phyloP scores from a whole-genome alignment of 176 grass and related monocot species.

The Guadua angustifolia region DNA sequence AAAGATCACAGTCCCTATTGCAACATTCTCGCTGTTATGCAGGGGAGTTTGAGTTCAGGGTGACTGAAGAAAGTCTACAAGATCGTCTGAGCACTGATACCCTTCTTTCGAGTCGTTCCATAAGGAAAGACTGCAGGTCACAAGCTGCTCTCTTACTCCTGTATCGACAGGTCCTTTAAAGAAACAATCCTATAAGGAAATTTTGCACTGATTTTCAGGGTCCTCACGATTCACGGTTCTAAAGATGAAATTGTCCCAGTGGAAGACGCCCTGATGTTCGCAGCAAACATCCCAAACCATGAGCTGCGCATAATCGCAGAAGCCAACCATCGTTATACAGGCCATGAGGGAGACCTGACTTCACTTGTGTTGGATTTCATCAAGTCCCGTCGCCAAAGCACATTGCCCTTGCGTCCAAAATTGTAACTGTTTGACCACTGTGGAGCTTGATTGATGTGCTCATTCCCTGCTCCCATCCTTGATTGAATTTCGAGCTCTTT shows the following conservation, averaged over 20 bases:
- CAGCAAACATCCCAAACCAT: constrained; percentile 68
- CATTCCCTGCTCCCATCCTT: not conserved
- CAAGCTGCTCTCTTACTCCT: constrained; percentile 33
- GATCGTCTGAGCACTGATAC: constrained; percentile 82
- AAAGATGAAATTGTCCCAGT: constrained; percentile 73
- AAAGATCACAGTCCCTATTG: not conserved
- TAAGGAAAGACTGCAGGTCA: constrained; percentile 77
- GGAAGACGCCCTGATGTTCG: constrained; percentile 69
- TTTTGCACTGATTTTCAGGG: constrained; percentile 34
- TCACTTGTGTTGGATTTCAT: constrained; percentile 61
- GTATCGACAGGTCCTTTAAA: not conserved
- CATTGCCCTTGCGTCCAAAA: constrained; percentile 48
- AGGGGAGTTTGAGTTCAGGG: constrained; percentile 71
- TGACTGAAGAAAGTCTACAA: constrained; percentile 62
- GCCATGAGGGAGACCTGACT: constrained; percentile 55
- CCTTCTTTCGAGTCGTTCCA: constrained; percentile 60
- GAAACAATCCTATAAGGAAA: not conserved
- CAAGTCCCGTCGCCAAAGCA: constrained; percentile 26
- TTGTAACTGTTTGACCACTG: constrained; percentile 35
- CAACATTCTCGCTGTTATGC: not conserved
- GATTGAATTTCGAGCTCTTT: not conserved
- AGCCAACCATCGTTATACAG: constrained; percentile 75
- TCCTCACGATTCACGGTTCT: constrained; percentile 79
- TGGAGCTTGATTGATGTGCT: not conserved
- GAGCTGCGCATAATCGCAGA: constrained; percentile 64